Base-by-base conservation (phyloP, 768 basidiomycete genomes). In the Boletus sensibilis region DNA sequence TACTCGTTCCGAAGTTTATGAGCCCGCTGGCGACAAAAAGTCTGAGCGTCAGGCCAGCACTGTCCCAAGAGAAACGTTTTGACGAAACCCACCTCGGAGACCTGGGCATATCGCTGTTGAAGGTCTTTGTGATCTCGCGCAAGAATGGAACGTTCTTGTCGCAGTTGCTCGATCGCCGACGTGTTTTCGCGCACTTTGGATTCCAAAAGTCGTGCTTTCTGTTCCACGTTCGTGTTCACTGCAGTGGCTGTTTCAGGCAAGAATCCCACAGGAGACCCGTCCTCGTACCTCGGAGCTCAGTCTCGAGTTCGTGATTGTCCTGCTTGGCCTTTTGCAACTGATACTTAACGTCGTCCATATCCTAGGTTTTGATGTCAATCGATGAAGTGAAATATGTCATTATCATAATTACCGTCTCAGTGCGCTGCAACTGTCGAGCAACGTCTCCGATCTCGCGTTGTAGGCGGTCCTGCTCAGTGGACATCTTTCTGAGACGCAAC, bases 81-180 rank as follows among this genome's bases (percentile, higher is more conserved):
- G 27, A 29, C 7, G 27, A 29, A 46, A 68, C 79, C 35, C 59
- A 88, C 92, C 76, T 91, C 85, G 7, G 87, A 80, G 10, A 82
- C 77, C 42, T 89, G 83, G 4, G 82, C 71, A 61, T 86, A 87
- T 20, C 81, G 83, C 21, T 78, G 79, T 65, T 93, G 89, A 31
- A 94, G 78, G 44, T 82, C 78, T 67, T 88, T 88, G 65, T 92
- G 84, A 62, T 93, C 89, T 16, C 74, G 70, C 10, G 78, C 79
- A 25, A 94, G 81, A 46, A 86, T 68, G 29, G 86, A 80, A 4
- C 90, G 87, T 64, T 94, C 92, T 57, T 87, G 82, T 21, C 92
- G 82, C 33, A 94, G 75, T 31, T 87, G 83, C 27, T 90, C 84
- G 46, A 93, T 88, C 3, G 82, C 81, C 56, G 83, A 81, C 0